Base-by-base conservation (phyloP, 176 grass and related monocot genomes). In the Secale cereale region DNA sequence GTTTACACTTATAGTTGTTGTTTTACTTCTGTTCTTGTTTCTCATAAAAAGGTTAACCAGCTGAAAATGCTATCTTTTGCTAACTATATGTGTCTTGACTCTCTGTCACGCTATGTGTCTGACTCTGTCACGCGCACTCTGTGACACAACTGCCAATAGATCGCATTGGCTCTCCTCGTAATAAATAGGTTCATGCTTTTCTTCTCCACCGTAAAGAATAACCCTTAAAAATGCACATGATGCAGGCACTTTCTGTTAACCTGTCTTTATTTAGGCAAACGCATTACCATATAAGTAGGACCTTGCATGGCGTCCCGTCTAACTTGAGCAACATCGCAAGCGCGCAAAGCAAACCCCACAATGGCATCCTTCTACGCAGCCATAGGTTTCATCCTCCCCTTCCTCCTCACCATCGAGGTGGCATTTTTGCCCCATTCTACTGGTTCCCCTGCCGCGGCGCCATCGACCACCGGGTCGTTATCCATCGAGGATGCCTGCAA, bases 401-500 rank as follows among this genome's bases (percentile, higher is more conserved):
- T 85, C 82, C 70, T 97, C 31, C 48, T 48, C 13, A 6, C 36
- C 61, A 70, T 67, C 76, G 67, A 37, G 5, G 70, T 43, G 20
- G 52, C 67, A 3, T 33, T n/a, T n/a, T n/a, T 52, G 28, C 23
- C 70, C 32, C 48, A 10, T 1, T 63, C 50, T 16, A n/a, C 54
- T 22, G 54, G 48, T 7, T 70, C 36, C 20, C 37, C 57, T 2
- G 22, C 57, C 13, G 25, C 15, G 31, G 59, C 69, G 59, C 25
- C 73, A 29, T 41, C 65, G 74, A 76, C 78, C 46, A 22, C 70
- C 63, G 64, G 54, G 73, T 16, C 31, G 10, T 22, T 33, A 43
- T 50, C 82, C 43, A 35, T 97, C 32, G 16, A 77, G 73, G 90
- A 91, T 54, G 86, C 79, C 25, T 97, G 95, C 95, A 89, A 81